Conservation (phyloP, 805 yeast genomes). For the Pichia thaimueangensis region DNA sequence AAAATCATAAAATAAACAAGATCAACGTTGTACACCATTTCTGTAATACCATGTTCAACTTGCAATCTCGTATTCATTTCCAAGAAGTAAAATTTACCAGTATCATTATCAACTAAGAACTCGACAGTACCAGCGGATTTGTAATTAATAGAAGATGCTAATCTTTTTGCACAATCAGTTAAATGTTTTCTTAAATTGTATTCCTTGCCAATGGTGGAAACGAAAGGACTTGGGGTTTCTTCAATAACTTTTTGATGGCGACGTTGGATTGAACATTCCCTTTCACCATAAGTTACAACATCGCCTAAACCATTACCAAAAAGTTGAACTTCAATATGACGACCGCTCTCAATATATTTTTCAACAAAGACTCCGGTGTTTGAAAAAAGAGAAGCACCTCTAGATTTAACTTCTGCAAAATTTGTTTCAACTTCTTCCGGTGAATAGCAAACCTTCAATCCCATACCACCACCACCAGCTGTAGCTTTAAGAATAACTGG, state of each 20-base stretch:
- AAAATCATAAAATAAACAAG: constrained; percentile 23
- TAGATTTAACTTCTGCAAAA: constrained; percentile 20
- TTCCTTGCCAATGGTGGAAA: constrained; percentile 9
- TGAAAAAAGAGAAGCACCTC: constrained; percentile 23
- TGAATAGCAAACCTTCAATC: constrained; percentile 20
- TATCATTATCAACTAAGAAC: constrained; percentile 24
- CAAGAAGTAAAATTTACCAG: constrained; percentile 22
- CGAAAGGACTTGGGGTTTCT: constrained; percentile 27
- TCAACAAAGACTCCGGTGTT: constrained; percentile 24
- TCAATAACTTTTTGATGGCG: constrained; percentile 29
- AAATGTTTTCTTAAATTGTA: constrained; percentile 17
- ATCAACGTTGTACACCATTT: constrained; percentile 22
- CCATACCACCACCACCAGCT: constrained; percentile 31
- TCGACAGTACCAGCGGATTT: constrained; percentile 29
- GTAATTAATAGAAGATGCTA: constrained; percentile 22
- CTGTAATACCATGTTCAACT: constrained; percentile 29
- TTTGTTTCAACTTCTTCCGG: constrained; percentile 13
- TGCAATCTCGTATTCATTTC: constrained; percentile 28
- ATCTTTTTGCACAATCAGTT: constrained; percentile 16
- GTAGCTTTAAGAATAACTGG: constrained; percentile 28
- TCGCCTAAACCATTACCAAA: constrained; percentile 27
- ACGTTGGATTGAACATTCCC: constrained; percentile 29
- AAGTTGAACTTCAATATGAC: constrained; percentile 27
- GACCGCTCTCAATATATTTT: constrained; percentile 22
- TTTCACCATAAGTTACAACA: constrained; percentile 24